These are phyloP conservation scores for Coemansia erecta DNA, from an alignment of 192 early-diverging fungal genomes.

Conservation along the genomic window DNA sequence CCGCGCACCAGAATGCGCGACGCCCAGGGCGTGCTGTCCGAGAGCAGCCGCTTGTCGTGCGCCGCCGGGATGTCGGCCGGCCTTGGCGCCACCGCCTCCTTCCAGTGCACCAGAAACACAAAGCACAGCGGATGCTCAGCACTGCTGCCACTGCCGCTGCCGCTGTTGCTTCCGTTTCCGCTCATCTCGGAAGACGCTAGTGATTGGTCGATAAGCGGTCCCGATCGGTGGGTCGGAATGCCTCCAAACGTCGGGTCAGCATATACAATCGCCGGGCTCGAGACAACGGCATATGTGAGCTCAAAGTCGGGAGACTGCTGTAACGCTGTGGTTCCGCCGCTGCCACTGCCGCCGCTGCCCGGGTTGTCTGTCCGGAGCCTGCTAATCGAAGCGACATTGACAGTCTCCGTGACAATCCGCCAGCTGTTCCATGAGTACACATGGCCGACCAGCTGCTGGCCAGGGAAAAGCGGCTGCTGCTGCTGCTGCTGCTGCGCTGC, in stretches of 20 bases:
- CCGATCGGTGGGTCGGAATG: background rate
- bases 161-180: background rate
- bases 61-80: background rate
- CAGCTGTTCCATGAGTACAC: slow-evolving; percentile 32
- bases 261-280: slow-evolving; percentile 9
- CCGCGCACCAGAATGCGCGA: background rate
- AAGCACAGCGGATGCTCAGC: slow-evolving; percentile 6
- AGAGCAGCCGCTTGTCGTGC: background rate
- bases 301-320: slow-evolving; percentile 12
- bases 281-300: slow-evolving; percentile 17
- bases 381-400: slow-evolving; percentile 5
- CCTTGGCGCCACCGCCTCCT: background rate
- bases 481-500: background rate
- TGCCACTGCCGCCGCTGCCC: background rate
- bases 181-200: background rate
- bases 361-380: background rate
- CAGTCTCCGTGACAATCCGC: slow-evolving; percentile 19
- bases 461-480: slow-evolving; percentile 15
- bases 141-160: background rate
- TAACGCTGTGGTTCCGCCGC: background rate
- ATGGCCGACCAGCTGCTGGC: slow-evolving; percentile 34
- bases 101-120: slow-evolving; percentile 23
- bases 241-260: slow-evolving; percentile 30
- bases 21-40: background rate
- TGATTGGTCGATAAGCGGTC: background rate